Evolutionary conservation across 345 rosid genomes (phyloP).

Genomic region (Brassica carinata): DNA sequence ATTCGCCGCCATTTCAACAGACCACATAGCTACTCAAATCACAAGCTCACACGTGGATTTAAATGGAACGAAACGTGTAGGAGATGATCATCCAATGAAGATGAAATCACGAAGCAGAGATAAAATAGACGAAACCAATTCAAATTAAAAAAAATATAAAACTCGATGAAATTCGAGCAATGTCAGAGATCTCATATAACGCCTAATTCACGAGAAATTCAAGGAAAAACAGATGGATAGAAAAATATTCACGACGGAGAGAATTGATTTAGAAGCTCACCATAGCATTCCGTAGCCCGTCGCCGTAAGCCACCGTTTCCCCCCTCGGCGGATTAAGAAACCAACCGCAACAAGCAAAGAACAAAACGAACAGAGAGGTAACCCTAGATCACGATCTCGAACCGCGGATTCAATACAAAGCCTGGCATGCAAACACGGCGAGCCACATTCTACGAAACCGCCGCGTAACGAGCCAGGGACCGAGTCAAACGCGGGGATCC

Average conservation of each 20-base stretch:
- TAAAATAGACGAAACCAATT: slow-evolving; percentile 19
- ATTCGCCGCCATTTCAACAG: slow-evolving; percentile 35
- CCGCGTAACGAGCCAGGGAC: slow-evolving; percentile 40
- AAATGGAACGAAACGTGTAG: slow-evolving; percentile 6
- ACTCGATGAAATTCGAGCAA: slow-evolving; percentile 31
- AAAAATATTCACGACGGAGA: not conserved
- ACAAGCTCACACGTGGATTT: slow-evolving; percentile 20
- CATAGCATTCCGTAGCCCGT: slow-evolving; percentile 80
- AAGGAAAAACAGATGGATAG: not conserved
- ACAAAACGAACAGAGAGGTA: slow-evolving; percentile 41
- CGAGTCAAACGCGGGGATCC: slow-evolving; percentile 69
- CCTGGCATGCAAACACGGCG: slow-evolving; percentile 38
- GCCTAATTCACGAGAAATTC: slow-evolving; percentile 13
- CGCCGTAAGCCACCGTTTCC: slow-evolving; percentile 64
- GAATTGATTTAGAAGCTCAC: slow-evolving; percentile 44
- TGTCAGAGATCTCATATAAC: slow-evolving; percentile 48
- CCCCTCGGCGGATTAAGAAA: slow-evolving; percentile 21
- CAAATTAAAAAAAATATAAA: not conserved
- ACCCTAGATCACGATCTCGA: slow-evolving; percentile 76
- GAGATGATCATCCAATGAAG: slow-evolving; percentile 13
- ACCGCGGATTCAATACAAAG: slow-evolving; percentile 40
- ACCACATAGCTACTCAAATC: slow-evolving; percentile 20
- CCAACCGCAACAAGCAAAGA: slow-evolving; percentile 37
- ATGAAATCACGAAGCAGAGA: slow-evolving; percentile 21
- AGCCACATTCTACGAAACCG: slow-evolving; percentile 75